Evolutionary conservation across 352 stramenopile genomes (phyloP), one percentile per base, ranked within the genome.

Genomic region (Globisporangium rhizosaccharum): DNA sequence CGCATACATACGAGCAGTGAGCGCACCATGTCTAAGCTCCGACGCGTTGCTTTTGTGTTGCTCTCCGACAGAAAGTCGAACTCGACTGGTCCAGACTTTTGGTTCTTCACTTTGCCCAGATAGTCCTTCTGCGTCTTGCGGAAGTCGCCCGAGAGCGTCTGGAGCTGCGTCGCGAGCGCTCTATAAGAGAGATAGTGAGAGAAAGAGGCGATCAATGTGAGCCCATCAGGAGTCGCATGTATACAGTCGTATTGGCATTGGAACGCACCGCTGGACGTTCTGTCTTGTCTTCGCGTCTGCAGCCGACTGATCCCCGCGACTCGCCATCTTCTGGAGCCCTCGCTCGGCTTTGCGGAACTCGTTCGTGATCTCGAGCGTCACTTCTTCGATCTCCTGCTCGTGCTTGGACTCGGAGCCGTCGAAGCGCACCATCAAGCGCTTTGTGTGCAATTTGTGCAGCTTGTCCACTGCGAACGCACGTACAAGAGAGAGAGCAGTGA

Each of bases 71-170:
- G 59, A 71, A 98, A 98, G 70, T 97, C 80, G 60, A 90, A 91
- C 67, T 97, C 91, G 51, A 85, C 90, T 6, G 88, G 85, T n/a
- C 92, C 96, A 61, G 92, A 87, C 71, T 99, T 99, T 75, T 99
- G 97, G 36, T 94, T 87, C 67, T 98, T 98, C 8, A 99, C 88
- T 60, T 94, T 89, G 23, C 75, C 77, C 23, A 99, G 72, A 65
- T 99, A 99, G 60, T 99, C 97, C 53, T 99, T 98, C 68, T 99
- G 97, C 36, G 89, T 96, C 71, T 97, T 96, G 53, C 97, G 86
- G 72, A 99, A 99, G 25, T 94, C 83, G 7, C 94, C 88, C 28
- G 90, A 98, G 18, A 99, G 78, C 50, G 92, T 87, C 80, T 99
- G 97, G 6, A 99, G 81, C 66, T 98, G 93, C 55, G 96, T 98